Percentiles rank a stretch among this genome's conserved stretches.
These are phyloP conservation scores for Xylaria nigripes DNA, from an alignment of 495 filamentous ascomycete species.

Conservation along the genomic window DNA sequence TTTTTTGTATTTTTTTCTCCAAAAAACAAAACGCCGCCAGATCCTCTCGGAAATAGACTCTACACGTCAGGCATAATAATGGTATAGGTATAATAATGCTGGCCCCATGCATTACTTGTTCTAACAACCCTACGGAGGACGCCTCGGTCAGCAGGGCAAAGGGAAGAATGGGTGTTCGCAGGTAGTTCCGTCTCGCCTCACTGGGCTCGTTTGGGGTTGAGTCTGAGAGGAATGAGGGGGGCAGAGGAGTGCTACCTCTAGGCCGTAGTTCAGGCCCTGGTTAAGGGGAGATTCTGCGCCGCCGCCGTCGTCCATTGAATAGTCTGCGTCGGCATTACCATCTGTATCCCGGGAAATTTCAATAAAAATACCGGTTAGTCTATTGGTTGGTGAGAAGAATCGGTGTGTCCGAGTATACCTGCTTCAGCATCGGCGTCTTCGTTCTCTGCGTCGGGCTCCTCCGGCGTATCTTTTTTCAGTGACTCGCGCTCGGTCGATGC, in stretches of 20 bases:
- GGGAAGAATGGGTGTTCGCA: background rate
- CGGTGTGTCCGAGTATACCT: constrained; percentile 9
- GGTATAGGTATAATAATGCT: too few relatives aligned
- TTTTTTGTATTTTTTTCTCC: background rate
- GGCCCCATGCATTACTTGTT: constrained; percentile 7
- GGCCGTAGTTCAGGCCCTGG: background rate
- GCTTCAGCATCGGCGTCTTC: constrained; percentile 17
- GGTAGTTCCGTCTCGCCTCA: background rate
- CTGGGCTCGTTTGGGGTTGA: background rate
- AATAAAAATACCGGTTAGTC: background rate
- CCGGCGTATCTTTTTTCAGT: constrained; percentile 16
- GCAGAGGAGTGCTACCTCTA: constrained; percentile 8
- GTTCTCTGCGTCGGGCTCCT: constrained; percentile 15
- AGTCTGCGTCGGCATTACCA: constrained; percentile 9
- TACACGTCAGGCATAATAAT: constrained; percentile 13
- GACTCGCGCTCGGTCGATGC: constrained; percentile 15
- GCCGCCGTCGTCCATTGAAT: constrained; percentile 14
- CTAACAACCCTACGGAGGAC: constrained; percentile 23
- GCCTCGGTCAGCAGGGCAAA: constrained; percentile 20
- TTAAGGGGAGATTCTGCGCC: constrained; percentile 7
- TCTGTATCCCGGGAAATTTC: constrained; percentile 2
- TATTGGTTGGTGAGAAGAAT: background rate
- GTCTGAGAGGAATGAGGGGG: background rate
- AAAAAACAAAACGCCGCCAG: constrained; percentile 14
- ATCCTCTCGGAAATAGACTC: constrained; percentile 13